Percentiles rank a stretch among this genome's conserved stretches.
phyloP scores from a whole-genome alignment of 805 yeast species.

The Candida adriatica region DNA sequence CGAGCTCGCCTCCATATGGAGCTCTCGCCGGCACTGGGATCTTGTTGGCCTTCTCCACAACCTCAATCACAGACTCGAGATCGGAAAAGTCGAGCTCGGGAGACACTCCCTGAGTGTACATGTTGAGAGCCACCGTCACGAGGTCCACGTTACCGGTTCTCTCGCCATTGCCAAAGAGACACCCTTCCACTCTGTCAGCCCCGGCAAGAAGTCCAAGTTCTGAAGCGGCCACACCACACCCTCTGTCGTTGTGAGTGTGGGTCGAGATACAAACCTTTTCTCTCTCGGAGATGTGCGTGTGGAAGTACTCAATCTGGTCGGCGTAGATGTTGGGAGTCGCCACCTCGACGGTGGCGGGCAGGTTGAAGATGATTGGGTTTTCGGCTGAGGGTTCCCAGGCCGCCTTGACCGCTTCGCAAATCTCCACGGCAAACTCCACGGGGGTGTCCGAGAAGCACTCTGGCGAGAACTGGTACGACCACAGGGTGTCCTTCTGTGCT shows the following conservation, averaged over 20 bases:
- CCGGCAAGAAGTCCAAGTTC: conserved; percentile 77
- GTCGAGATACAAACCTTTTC: conserved; percentile 65
- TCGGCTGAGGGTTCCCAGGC: conserved; percentile 78
- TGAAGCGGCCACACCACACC: conserved; percentile 79
- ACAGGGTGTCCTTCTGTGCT: conserved; percentile 48
- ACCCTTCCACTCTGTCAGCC: conserved; percentile 80
- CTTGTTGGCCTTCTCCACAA: conserved; percentile 72
- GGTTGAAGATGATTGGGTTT: conserved; percentile 67
- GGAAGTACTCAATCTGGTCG: conserved; percentile 73
- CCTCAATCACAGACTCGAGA: conserved; percentile 55
- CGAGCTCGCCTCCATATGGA: conserved; percentile 75
- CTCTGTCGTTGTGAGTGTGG: conserved; percentile 76
- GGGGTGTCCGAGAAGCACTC: conserved; percentile 75
- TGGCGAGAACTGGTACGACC: conserved; percentile 74
- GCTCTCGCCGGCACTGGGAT: conserved; percentile 70
- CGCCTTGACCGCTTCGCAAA: conserved; percentile 72
- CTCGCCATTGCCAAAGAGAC: conserved; percentile 80
- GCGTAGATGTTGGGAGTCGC: conserved; percentile 73
- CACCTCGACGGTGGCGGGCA: conserved; percentile 79
- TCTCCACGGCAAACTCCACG: conserved; percentile 63
- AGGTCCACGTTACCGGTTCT: conserved; percentile 80
- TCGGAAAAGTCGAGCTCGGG: conserved; percentile 71
- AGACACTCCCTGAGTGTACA: conserved; percentile 72
- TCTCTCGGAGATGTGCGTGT: conserved; percentile 60
- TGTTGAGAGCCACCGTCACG: conserved; percentile 65